Percentiles rank a stretch among this genome's conserved stretches.
These are phyloP conservation scores for Exophiala calicioides DNA, from an alignment of 2,329 filamentous ascomycete genomes.

Conservation along the genomic window DNA sequence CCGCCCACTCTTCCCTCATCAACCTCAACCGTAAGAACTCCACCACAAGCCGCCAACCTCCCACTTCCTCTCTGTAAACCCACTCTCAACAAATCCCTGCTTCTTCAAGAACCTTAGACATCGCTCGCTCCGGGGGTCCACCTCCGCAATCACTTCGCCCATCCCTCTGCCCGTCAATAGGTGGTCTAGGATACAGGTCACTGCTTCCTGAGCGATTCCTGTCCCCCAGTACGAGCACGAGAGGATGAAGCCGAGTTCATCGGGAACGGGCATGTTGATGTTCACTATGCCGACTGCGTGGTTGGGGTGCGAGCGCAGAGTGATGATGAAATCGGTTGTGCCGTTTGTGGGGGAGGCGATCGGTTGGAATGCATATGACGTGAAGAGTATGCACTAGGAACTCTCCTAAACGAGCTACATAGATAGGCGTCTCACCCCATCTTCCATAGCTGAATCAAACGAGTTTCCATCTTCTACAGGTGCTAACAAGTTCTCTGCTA, in stretches of 20 bases:
- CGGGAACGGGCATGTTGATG: not conserved
- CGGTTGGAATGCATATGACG: too few species aligned
- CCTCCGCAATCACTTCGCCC: not conserved
- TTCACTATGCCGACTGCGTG: not conserved
- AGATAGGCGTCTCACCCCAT: too few species aligned
- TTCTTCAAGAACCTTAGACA: not conserved
- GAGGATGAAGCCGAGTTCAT: slow-evolving; percentile 1
- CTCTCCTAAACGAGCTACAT: too few species aligned
- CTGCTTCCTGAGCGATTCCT: slow-evolving; percentile 2
- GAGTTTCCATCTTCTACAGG: too few species aligned
- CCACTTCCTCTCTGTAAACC: slow-evolving; percentile 1
- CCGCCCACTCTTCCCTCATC: not conserved
- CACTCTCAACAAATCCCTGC: not conserved
- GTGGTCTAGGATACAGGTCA: not conserved
- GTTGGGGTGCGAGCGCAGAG: not conserved
- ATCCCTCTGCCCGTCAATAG: not conserved
- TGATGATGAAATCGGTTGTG: slow-evolving; percentile 1
- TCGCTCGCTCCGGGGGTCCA: not conserved
- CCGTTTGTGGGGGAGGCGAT: not conserved
- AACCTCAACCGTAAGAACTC: not conserved
- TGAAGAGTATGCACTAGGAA: too few species aligned
- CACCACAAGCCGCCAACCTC: slow-evolving; percentile 1
- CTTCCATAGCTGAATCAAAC: too few species aligned
- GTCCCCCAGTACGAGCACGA: not conserved
- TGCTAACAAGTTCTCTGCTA: too few species aligned